A percentile compares a stretch with the other conserved stretches of the same genome.
These are phyloP conservation scores for Geotrichum klebahnii DNA, from an alignment of 1,139 yeast genomes.

Conservation along the genomic window DNA sequence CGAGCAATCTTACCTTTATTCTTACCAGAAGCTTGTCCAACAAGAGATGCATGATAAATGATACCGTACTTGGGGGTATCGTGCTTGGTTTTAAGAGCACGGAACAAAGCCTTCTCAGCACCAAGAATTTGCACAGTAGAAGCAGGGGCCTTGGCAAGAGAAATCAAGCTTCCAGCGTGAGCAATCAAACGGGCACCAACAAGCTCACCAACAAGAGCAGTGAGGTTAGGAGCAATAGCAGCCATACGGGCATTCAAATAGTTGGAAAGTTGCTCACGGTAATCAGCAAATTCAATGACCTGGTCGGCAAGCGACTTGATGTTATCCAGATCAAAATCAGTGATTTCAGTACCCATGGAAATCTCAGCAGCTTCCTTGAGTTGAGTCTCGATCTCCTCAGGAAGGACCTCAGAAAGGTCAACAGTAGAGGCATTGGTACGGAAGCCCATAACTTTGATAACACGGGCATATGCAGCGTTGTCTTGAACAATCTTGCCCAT, in stretches of 20 bases:
- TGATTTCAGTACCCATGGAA: conserved; percentile 98
- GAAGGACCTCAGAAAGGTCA: conserved; percentile 85
- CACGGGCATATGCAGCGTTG: conserved; percentile 63
- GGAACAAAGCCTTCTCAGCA: conserved; percentile 97
- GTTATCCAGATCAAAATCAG: conserved; percentile 88
- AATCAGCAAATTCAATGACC: conserved; percentile 87
- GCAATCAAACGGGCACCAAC: conserved; percentile 98
- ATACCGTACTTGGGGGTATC: conserved; percentile 98
- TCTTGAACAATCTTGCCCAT: conserved; percentile 92
- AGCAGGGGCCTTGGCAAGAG: conserved; percentile 96
- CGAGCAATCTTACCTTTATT: conserved; percentile 99
- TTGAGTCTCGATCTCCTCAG: conserved; percentile 59
- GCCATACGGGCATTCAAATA: conserved; percentile 94
- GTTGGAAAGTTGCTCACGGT: conserved; percentile 81
- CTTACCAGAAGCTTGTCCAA: conserved; percentile 95
- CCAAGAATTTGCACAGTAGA: conserved; percentile 97
- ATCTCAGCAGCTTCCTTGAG: conserved; percentile 81
- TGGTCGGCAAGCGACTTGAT: conserved; percentile 89
- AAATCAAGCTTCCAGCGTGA: conserved; percentile 95
- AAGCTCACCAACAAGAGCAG: conserved; percentile 95
- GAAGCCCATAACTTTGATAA: conserved; percentile 88
- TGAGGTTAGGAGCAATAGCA: conserved; percentile 94
- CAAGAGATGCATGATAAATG: conserved; percentile 92
- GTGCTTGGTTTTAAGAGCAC: conserved; percentile 97
- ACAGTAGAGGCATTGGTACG: conserved; percentile 86